Percentiles rank a stretch among this genome's conserved stretches.
Evolutionary conservation across 2,329 filamentous ascomycete species (phyloP).

Genomic region (Scleromitrula shiraiana): DNA sequence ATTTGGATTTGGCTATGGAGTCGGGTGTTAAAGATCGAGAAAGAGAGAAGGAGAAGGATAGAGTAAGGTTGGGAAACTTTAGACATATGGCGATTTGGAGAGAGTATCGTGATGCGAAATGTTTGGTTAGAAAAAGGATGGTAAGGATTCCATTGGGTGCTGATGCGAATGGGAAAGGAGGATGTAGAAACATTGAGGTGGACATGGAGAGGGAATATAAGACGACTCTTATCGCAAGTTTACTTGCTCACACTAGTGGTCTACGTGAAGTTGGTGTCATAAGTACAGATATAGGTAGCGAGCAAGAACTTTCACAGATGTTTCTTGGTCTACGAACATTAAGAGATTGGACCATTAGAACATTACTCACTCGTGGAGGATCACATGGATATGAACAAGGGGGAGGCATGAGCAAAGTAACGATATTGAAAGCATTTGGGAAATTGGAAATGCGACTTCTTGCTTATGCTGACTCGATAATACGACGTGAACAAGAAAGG

Average conservation of each 20-base stretch:
- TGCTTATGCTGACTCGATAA: slow-evolving; percentile 13
- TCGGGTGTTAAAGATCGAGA: too few relatives aligned
- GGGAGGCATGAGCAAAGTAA: slow-evolving; percentile 15
- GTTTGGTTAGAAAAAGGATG: slow-evolving; percentile 9
- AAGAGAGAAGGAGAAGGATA: too few relatives aligned
- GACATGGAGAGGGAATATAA: neutral
- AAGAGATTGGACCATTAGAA: neutral
- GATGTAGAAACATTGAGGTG: neutral
- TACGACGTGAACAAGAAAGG: neutral
- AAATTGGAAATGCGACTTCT: slow-evolving; percentile 17
- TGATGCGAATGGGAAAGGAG: too few relatives aligned
- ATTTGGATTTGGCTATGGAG: too few relatives aligned
- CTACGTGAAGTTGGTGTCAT: too few relatives aligned
- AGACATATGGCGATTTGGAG: slow-evolving; percentile 17
- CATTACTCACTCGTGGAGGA: slow-evolving; percentile 6
- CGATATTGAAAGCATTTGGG: slow-evolving; percentile 15
- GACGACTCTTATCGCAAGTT: slow-evolving; percentile 1
- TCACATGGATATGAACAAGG: neutral
- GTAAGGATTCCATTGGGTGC: too few relatives aligned
- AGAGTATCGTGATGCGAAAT: slow-evolving; percentile 19
- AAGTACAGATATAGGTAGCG: neutral
- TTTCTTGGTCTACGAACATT: neutral
- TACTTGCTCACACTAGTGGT: slow-evolving; percentile 3
- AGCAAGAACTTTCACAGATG: neutral
- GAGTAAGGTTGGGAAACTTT: slow-evolving; percentile 18